A percentile compares a stretch with the other conserved stretches of the same genome.
Conservation (phyloP, 1,284 basidiomycete species). For the Ceratobasidium theobromae region DNA sequence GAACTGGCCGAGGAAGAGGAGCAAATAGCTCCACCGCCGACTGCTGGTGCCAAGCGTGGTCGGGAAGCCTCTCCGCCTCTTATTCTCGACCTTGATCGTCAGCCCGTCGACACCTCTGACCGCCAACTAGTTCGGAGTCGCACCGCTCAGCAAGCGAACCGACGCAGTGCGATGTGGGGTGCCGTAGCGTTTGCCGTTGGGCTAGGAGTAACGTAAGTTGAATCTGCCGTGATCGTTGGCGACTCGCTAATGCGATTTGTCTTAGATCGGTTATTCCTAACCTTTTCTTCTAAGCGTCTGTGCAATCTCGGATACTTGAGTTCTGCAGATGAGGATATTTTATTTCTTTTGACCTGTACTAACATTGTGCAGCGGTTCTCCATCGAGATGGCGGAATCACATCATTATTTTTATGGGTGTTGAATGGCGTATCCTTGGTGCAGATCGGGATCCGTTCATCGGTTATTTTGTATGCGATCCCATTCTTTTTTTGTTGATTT, state of each 20-base stretch:
- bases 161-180: slow-evolving; percentile 72
- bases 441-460: background rate
- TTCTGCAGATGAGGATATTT: slow-evolving; percentile 3
- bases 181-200: slow-evolving; percentile 71
- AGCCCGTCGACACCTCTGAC: slow-evolving; percentile 47
- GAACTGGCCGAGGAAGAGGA: background rate
- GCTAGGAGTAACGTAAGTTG: slow-evolving; percentile 57
- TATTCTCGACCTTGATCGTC: slow-evolving; percentile 58
- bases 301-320: background rate
- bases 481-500: slow-evolving; percentile 1
- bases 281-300: slow-evolving; percentile 18
- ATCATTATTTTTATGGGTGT: slow-evolving; percentile 20
- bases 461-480: slow-evolving; percentile 10
- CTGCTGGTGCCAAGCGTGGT: slow-evolving; percentile 46
- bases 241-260: background rate
- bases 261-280: slow-evolving; percentile 16
- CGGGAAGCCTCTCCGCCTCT: slow-evolving; percentile 56
- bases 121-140: slow-evolving; percentile 45
- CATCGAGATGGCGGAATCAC: background rate
- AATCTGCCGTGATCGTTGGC: background rate
- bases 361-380: slow-evolving; percentile 2
- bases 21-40: slow-evolving; percentile 2
- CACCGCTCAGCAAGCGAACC: slow-evolving; percentile 46
- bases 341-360: slow-evolving; percentile 9
- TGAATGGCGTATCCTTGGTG: background rate